Percentiles rank a stretch among this genome's conserved stretches.
These are phyloP conservation scores for Saccharomycopsis synnaedendra DNA, from an alignment of 805 yeast species.

Conservation along the genomic window DNA sequence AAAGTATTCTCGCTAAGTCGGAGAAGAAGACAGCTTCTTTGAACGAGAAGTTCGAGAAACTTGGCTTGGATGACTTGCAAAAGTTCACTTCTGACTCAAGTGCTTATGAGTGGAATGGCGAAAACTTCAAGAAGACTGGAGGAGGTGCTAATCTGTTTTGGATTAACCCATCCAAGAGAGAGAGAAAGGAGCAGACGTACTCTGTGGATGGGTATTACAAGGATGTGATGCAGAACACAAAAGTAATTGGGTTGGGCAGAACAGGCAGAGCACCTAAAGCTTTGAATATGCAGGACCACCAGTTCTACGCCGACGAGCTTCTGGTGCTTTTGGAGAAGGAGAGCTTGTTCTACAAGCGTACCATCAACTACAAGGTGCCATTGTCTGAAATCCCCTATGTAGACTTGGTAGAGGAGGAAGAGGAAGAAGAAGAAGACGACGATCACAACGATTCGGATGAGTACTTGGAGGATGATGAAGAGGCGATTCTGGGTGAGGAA, in stretches of 20 bases:
- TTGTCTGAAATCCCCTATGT: slow-evolving; percentile 41
- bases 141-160: slow-evolving; percentile 38
- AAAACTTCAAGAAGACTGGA: slow-evolving; percentile 32
- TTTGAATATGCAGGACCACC: slow-evolving; percentile 59
- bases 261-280: slow-evolving; percentile 51
- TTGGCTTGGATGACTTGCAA: slow-evolving; percentile 90
- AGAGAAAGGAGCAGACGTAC: slow-evolving; percentile 68
- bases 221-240: slow-evolving; percentile 39
- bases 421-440: slow-evolving; percentile 17
- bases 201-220: slow-evolving; percentile 68
- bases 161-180: slow-evolving; percentile 69
- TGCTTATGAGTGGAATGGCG: slow-evolving; percentile 97
- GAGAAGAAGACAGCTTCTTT: slow-evolving; percentile 69
- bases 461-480: slow-evolving; percentile 6
- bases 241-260: slow-evolving; percentile 20
- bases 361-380: slow-evolving; percentile 46
- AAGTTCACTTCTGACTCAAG: slow-evolving; percentile 80
- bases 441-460: slow-evolving; percentile 13
- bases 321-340: slow-evolving; percentile 48
- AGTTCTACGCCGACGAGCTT: slow-evolving; percentile 51
- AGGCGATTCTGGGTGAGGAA: slow-evolving; percentile 16
- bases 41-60: slow-evolving; percentile 70
- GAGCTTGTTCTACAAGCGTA: slow-evolving; percentile 50
- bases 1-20: slow-evolving; percentile 68
- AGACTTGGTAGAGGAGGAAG: slow-evolving; percentile 29